phyloP scores from a whole-genome alignment of 1,284 basidiomycete genomes.

The Ceratobasidium sp. region DNA sequence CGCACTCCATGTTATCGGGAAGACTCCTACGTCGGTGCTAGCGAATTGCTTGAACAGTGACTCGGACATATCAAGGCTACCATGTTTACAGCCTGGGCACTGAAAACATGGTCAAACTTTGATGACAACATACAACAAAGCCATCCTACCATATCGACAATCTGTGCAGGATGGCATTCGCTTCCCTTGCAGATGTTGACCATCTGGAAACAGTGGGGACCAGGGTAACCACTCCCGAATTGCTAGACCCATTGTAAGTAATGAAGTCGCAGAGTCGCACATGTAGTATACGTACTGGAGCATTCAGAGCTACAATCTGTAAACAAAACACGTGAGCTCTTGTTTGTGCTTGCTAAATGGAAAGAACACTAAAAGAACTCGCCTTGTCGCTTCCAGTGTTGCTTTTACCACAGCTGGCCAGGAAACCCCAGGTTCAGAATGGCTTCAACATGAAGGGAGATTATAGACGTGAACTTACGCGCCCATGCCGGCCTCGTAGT shows the following conservation, averaged over 20 bases:
- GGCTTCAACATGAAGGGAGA: not conserved
- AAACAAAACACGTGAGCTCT: not conserved
- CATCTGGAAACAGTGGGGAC: conserved; percentile 60
- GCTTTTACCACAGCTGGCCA: conserved; percentile 44
- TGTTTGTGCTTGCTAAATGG: too few species aligned
- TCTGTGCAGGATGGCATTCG: conserved; percentile 58
- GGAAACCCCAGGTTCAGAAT: not conserved
- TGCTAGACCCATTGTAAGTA: conserved; percentile 17
- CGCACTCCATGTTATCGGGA: conserved; percentile 49
- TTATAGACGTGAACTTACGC: conserved; percentile 44
- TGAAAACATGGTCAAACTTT: not conserved
- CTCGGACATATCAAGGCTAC: conserved; percentile 48
- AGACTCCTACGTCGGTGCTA: conserved; percentile 44
- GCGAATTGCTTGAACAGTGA: conserved; percentile 48
- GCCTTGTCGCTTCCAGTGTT: conserved; percentile 44
- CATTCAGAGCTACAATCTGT: conserved; percentile 49
- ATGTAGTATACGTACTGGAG: conserved; percentile 34
- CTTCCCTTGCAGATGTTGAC: conserved; percentile 62
- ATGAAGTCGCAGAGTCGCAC: not conserved
- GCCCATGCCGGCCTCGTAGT: conserved; percentile 42
- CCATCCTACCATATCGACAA: conserved; percentile 57
- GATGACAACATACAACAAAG: not conserved
- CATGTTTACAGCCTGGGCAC: conserved; percentile 49
- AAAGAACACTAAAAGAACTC: not conserved
- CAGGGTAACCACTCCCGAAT: conserved; percentile 52